phyloP scores from a whole-genome alignment of 73 alveolate genomes.

The Symbiodinium natans region DNA sequence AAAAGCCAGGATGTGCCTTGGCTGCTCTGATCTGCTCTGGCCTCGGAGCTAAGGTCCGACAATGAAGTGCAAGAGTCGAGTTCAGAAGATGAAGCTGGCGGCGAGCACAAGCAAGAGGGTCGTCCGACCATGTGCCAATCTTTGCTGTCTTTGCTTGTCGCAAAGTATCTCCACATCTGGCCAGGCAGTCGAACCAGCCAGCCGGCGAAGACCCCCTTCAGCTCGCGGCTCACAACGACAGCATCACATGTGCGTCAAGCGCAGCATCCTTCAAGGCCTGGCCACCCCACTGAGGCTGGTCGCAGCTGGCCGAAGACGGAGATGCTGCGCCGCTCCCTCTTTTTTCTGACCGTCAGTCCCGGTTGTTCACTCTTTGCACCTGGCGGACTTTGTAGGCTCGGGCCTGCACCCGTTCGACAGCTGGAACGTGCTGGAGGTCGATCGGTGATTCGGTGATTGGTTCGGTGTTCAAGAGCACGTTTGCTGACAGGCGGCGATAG shows the following conservation, averaged over 20 bases:
- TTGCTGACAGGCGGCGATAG: too few relatives aligned
- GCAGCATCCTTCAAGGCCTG: too few relatives aligned
- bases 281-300: not conserved
- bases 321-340: not conserved
- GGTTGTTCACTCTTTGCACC: not conserved
- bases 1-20: too few relatives aligned
- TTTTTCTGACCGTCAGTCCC: not conserved
- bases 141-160: too few relatives aligned
- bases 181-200: too few relatives aligned
- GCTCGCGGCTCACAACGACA: not conserved
- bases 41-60: not conserved
- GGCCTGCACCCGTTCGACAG: not conserved
- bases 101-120: too few relatives aligned
- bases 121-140: too few relatives aligned
- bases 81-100: not conserved
- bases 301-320: not conserved
- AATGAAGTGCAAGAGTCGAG: not conserved
- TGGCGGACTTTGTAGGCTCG: not conserved
- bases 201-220: not conserved
- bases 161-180: too few relatives aligned
- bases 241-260: too few relatives aligned
- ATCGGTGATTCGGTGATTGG: too few relatives aligned
- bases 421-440: constrained; percentile 1
- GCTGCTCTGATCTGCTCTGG: too few relatives aligned
- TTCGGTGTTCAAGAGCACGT: too few relatives aligned